Base-by-base conservation (phyloP, 1,284 basidiomycete species). In the Inonotus hispidus region DNA sequence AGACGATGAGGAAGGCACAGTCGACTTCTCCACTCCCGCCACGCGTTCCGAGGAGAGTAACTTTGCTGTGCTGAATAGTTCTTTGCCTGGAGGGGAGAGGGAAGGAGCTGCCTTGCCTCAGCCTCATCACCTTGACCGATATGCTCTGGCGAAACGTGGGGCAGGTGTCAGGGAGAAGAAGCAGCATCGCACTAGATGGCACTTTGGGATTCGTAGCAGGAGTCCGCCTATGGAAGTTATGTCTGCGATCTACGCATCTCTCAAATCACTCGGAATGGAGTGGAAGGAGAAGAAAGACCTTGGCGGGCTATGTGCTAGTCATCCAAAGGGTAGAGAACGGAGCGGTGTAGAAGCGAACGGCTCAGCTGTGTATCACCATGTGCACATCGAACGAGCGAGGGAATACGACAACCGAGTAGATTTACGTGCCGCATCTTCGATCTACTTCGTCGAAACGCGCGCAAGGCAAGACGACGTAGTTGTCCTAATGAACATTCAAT, bases 151-250 rank as follows among this genome's bases (percentile, higher is more conserved):
- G n/a, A 82, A 79, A 67, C 80, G 83, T 0, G 73, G 79, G 2
- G 32, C 59, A 21, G 67, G 64, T 63, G 68, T 68, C 63, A 80
- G 76, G 68, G 82, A 87, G 70, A 86, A 85, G 77, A 86, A 83
- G 68, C 82, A 83, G 64, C 84, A 85, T 66, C 80, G 83, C 64
- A 90, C 89, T 13, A 90, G 89, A 70, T 99, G 97, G 97, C 97
- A 99, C 73, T 99, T 98, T 71, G 96, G 97, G 4, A 99, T 99
- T 49, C 84, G 96, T 39, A 95, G 92, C 66, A 83, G 95, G 60
- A 94, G 90, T 62, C 94, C 95, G 49, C 96, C 96, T 21, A 97
- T 98, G 93, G 96, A 98, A 73, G 96, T 99, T 49, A 98, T 99
- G 95, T 78, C 98, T 25, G 96, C 98, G 79, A 97, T 99, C 61